Evolutionary conservation across 129 eudicot species (phyloP).

Genomic region (Ambrosia artemisiifolia): DNA sequence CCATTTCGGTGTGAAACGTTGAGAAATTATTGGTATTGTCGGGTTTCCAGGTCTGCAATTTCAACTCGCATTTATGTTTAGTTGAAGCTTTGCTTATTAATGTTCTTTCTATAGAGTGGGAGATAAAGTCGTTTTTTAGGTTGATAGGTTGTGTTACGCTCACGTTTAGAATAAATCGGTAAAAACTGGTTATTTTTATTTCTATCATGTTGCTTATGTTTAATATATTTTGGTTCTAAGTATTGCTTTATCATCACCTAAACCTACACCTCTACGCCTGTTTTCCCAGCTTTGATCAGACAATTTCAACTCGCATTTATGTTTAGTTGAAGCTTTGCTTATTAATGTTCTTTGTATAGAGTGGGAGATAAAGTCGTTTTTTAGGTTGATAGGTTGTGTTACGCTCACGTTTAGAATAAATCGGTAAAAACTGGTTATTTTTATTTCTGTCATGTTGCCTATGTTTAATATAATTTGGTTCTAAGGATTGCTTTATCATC

Average conservation of each 20-base stretch:
- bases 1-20: conserved; percentile 83
- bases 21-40: conserved; percentile 80
- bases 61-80: neutral
- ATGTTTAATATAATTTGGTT: neutral
- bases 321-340: too few relatives aligned
- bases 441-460: neutral
- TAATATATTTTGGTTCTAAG: neutral
- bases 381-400: neutral
- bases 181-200: neutral
- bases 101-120: too few relatives aligned
- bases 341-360: too few relatives aligned
- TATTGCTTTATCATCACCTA: neutral
- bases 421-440: neutral
- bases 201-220: neutral
- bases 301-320: too few relatives aligned
- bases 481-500: neutral
- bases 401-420: neutral
- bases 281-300: neutral
- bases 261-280: neutral
- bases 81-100: too few relatives aligned
- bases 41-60: conserved; percentile 80
- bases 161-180: neutral
- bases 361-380: too few relatives aligned
- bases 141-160: neutral
- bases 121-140: neutral